phyloP scores from a whole-genome alignment of 129 eudicot species.

The Arctium lappa region DNA sequence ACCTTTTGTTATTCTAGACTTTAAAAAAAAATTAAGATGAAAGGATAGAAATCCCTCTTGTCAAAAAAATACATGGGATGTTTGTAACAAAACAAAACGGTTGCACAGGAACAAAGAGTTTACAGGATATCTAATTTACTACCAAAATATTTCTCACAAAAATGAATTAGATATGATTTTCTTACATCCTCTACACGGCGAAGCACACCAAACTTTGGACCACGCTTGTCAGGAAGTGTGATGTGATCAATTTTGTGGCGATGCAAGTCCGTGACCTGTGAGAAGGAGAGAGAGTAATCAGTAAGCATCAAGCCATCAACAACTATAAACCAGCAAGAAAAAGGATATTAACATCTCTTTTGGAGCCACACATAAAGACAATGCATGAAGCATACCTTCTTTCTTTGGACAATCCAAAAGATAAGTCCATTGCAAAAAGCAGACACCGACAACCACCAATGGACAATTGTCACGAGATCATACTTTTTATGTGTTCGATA shows the following conservation, averaged over 20 bases:
- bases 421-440: not conserved
- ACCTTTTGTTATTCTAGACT: not conserved
- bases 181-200: constrained; percentile 90
- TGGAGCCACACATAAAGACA: not conserved
- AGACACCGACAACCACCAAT: not conserved
- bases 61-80: not conserved
- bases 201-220: constrained; percentile 68
- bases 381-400: not conserved
- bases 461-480: not conserved
- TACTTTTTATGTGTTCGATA: not conserved
- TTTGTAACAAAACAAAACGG: not conserved
- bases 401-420: not conserved
- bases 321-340: not conserved
- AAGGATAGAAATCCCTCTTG: not conserved
- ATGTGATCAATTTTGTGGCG: constrained; percentile 95
- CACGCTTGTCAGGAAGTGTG: constrained; percentile 71
- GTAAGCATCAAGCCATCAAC: not conserved
- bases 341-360: not conserved
- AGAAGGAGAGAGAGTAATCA: not conserved
- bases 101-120: not conserved
- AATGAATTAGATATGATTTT: not conserved
- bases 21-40: not conserved
- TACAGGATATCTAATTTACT: not conserved
- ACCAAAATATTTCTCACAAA: not conserved
- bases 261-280: constrained; percentile 77